These are phyloP conservation scores for Pythium volutum DNA, from an alignment of 352 stramenopile species.

Conservation along the genomic window DNA sequence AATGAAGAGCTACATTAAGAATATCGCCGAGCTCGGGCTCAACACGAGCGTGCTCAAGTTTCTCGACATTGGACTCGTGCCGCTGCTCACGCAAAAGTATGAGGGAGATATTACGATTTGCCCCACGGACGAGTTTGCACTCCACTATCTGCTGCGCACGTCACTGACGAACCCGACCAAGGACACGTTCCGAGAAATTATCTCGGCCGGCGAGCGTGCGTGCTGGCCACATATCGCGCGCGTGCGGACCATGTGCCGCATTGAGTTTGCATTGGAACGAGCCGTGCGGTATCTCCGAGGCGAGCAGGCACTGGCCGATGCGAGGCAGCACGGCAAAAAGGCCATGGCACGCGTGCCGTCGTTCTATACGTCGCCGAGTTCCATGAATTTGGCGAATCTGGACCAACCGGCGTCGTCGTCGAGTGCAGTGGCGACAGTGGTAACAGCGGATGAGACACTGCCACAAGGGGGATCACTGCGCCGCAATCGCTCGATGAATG, in stretches of 20 bases:
- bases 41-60: constrained; percentile 85
- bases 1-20: constrained; percentile 90
- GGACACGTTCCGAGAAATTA: constrained; percentile 58
- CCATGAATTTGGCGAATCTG: constrained; percentile 78
- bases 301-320: constrained; percentile 80
- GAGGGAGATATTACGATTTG: constrained; percentile 98
- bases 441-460: constrained; percentile 3
- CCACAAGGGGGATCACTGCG: constrained; percentile 30
- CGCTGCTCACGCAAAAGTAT: constrained; percentile 92
- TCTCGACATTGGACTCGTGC: constrained; percentile 77
- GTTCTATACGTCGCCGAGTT: constrained; percentile 86
- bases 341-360: constrained; percentile 77
- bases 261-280: constrained; percentile 96
- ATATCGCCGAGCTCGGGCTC: constrained; percentile 79
- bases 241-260: constrained; percentile 95
- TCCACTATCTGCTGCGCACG: constrained; percentile 75
- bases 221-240: constrained; percentile 93
- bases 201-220: constrained; percentile 89
- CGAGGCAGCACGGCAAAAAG: constrained; percentile 64
- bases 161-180: constrained; percentile 79
- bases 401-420: constrained; percentile 26
- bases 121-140: constrained; percentile 87
- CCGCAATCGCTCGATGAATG: constrained; percentile 76
- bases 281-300: constrained; percentile 77
- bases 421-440: neutral